Evolutionary conservation across 208 protist genomes (phyloP).

Genomic region (Acanthamoeba lenticulata): DNA sequence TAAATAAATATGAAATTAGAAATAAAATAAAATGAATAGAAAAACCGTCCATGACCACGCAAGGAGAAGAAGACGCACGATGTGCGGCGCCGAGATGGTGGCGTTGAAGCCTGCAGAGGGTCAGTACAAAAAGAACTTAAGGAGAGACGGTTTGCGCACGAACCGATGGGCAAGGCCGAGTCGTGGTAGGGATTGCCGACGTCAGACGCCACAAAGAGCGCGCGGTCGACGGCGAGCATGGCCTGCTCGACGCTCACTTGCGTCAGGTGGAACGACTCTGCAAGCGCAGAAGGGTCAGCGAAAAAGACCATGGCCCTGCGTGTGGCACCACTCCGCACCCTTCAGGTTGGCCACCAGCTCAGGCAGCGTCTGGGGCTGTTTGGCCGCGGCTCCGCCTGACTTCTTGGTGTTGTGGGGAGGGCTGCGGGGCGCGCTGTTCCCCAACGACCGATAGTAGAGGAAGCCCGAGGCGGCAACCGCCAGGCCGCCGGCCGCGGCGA

Average conservation of each 20-base stretch:
- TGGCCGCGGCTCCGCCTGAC: too few species aligned
- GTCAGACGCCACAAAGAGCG: neutral
- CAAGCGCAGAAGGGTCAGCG: neutral
- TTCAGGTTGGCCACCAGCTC: neutral
- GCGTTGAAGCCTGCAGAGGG: constrained; percentile 40
- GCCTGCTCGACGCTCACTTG: neutral
- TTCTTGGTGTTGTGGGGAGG: neutral
- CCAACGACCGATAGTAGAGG: neutral
- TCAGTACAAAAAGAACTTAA: neutral
- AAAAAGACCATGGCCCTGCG: neutral
- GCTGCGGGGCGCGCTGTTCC: too few species aligned
- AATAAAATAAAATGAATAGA: too few species aligned
- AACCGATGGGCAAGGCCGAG: constrained; percentile 15
- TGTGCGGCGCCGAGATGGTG: constrained; percentile 64
- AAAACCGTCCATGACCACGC: neutral
- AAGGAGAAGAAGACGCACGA: neutral
- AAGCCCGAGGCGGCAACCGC: neutral
- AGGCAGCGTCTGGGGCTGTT: neutral
- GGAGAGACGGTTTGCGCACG: neutral
- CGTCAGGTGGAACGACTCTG: constrained; percentile 37
- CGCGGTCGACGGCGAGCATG: constrained; percentile 51
- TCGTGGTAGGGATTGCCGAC: constrained; percentile 56
- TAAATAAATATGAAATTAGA: too few species aligned
- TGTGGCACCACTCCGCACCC: neutral
- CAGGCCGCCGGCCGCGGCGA: neutral